Evolutionary conservation across 1,139 yeast genomes (phyloP), one percentile per base, ranked within the genome.

Genomic region (Scheffersomyces quercinus): DNA sequence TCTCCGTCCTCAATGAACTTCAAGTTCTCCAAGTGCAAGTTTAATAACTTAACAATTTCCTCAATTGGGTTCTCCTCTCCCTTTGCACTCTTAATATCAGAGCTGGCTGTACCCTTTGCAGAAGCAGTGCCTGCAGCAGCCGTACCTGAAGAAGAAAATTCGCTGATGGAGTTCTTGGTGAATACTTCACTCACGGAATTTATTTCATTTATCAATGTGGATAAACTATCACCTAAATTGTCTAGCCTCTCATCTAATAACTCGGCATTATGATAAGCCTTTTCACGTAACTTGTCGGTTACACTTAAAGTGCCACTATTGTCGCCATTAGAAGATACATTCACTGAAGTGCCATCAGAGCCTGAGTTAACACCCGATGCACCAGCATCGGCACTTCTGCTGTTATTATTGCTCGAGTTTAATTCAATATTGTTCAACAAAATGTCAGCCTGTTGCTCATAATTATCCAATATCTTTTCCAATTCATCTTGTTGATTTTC

Each of bases 401-500:
- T 36, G 29, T 30, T 40, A 26, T 41, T 37, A 35, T 47, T 53
- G 39, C 49, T 52, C 36, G 55, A 51, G 20, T 31, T 31, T 34
- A 59, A 42, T 52, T 81, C 77, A 49, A 75, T 65, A 43, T 70
- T 71, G 49, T 61, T 70, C 46, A 82, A 67, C 42, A 82, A 62
- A 9, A 75, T 65, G 50, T 88, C 91, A 0, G 95, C 93, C 62
- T 89, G 96, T 48, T 76, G 79, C 64, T 93, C 99, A 59, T 91
- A 91, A 50, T 84, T 85, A 53, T 87, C 89, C 50, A 93, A 77
- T 53, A 93, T 75, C 26, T 80, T 75, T 50, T 91, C 98, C 43
- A 93, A 73, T 58, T 93, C 99, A 50, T 87, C 89, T 60, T 95
- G 99, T 60, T 95, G 99, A 54, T 86, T 83, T 58, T 88, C 95